A percentile compares a stretch with the other conserved stretches of the same genome.
phyloP scores from a whole-genome alignment of 257 asterid genomes.

The Petrea volubilis region DNA sequence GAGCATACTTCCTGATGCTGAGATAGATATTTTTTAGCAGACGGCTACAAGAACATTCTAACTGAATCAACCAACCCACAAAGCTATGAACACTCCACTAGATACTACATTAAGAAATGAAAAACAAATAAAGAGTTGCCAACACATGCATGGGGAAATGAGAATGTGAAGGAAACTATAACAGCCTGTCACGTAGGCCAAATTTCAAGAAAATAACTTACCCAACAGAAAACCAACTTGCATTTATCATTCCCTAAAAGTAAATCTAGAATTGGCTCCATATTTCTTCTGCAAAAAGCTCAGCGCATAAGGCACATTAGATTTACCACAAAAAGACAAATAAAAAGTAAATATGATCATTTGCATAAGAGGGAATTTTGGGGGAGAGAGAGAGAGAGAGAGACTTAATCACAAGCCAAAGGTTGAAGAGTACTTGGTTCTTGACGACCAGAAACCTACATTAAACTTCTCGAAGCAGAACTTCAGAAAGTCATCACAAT shows the following conservation, averaged over 20 bases:
- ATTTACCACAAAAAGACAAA: constrained; percentile 2
- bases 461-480: constrained; percentile 78
- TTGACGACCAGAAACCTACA: constrained; percentile 88
- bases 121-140: background rate
- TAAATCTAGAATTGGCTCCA: constrained; percentile 65
- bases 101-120: background rate
- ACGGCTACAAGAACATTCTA: background rate
- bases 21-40: background rate
- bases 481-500: constrained; percentile 74
- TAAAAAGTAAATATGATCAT: background rate
- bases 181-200: background rate
- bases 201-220: constrained; percentile 36
- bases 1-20: background rate
- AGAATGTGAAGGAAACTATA: background rate
- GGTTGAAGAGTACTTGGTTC: constrained; percentile 63
- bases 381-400: constrained; percentile 15
- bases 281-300: constrained; percentile 63
- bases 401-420: constrained; percentile 29
- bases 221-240: constrained; percentile 78
- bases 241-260: constrained; percentile 58
- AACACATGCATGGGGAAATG: background rate
- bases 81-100: background rate
- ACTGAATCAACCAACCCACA: background rate
- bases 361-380: background rate
- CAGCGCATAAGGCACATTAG: constrained; percentile 17